phyloP scores from a whole-genome alignment of 345 rosid species.

The Fremontodendron californicum region DNA sequence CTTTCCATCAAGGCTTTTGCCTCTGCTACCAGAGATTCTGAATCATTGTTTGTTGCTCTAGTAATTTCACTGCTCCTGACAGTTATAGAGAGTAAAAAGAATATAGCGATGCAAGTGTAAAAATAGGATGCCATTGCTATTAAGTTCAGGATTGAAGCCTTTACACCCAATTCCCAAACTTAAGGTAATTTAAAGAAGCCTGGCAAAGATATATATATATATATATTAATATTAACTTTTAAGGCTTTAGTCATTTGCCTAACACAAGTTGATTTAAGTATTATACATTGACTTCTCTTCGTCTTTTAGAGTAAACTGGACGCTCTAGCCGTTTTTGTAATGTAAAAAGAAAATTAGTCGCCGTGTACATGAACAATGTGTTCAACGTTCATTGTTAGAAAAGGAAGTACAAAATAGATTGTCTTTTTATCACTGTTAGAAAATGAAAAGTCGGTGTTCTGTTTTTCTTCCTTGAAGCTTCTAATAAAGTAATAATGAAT shows the following conservation, averaged over 20 bases:
- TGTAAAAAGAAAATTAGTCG: too few species aligned
- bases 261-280: background rate
- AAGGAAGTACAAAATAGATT: too few species aligned
- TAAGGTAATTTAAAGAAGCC: background rate
- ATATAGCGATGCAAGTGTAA: background rate
- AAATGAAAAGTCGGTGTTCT: background rate
- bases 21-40: background rate
- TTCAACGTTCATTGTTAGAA: background rate
- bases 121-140: background rate
- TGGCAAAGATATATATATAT: background rate
- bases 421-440: background rate
- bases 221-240: background rate
- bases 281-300: background rate
- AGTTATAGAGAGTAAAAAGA: background rate
- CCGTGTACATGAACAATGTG: too few species aligned
- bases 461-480: background rate
- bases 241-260: background rate
- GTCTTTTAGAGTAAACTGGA: background rate
- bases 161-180: background rate
- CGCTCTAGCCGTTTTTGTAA: too few species aligned
- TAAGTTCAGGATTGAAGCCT: background rate
- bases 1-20: background rate
- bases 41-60: background rate
- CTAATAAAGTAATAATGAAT: too few species aligned
- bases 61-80: background rate